These are phyloP conservation scores for Xerocomellus amylosporus DNA, from an alignment of 768 basidiomycete genomes.

Conservation along the genomic window DNA sequence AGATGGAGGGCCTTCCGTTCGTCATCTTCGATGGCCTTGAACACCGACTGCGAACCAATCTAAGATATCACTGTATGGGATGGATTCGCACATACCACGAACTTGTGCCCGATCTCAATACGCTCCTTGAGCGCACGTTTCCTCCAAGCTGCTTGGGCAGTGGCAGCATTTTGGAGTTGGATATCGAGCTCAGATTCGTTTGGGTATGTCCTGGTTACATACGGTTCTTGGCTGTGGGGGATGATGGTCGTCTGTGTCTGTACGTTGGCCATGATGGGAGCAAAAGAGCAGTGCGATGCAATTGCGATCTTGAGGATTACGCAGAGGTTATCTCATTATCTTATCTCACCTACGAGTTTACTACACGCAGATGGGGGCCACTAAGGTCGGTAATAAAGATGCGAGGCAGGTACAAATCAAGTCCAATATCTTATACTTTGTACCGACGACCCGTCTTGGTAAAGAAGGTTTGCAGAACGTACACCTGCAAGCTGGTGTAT, in stretches of 20 bases:
- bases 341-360: conserved; percentile 6
- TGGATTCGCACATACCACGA: conserved; percentile 51
- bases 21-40: conserved; percentile 43
- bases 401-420: conserved; percentile 8
- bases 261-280: conserved; percentile 17
- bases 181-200: conserved; percentile 55
- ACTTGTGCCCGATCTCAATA: conserved; percentile 66
- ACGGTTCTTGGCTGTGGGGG: conserved; percentile 71
- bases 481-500: conserved; percentile 72
- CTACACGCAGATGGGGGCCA: not conserved
- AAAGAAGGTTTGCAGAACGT: conserved; percentile 94
- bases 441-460: conserved; percentile 88
- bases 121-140: conserved; percentile 57
- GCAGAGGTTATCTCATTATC: conserved; percentile 6
- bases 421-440: conserved; percentile 59
- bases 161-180: conserved; percentile 52
- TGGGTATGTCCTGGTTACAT: conserved; percentile 61
- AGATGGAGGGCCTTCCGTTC: conserved; percentile 49
- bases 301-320: not conserved
- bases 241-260: conserved; percentile 74
- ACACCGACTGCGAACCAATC: conserved; percentile 40
- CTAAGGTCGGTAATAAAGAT: conserved; percentile 1
- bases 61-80: not conserved
- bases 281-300: not conserved
- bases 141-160: conserved; percentile 76